Evolutionary conservation across 2,329 filamentous ascomycete genomes (phyloP).

Genomic region (Alternaria novae-zelandiae): DNA sequence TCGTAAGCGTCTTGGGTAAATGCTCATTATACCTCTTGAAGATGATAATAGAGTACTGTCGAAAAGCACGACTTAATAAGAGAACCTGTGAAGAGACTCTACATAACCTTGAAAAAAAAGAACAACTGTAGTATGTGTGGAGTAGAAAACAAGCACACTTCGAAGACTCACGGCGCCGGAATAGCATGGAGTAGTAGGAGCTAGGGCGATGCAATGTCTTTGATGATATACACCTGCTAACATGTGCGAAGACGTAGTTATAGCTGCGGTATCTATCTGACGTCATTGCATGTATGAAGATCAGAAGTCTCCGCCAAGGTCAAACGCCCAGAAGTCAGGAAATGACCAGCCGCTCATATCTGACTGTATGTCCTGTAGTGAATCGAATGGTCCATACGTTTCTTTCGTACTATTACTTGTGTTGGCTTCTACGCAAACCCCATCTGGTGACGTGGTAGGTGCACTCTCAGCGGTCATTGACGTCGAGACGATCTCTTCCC

Average conservation of each 20-base stretch:
- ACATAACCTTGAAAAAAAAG: neutral
- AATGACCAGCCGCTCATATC: slow-evolving; percentile 41
- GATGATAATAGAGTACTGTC: neutral
- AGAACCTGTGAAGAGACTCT: neutral
- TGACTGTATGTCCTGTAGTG: slow-evolving; percentile 36
- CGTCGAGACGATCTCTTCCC: slow-evolving; percentile 1
- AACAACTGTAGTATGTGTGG: neutral
- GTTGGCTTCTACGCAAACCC: slow-evolving; percentile 8
- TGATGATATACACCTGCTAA: neutral
- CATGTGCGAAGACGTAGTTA: neutral
- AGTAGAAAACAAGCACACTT: neutral
- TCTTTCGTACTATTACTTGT: slow-evolving; percentile 8
- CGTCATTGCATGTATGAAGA: neutral
- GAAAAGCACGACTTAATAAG: neutral
- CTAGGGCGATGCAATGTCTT: neutral
- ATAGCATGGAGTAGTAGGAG: neutral
- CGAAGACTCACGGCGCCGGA: neutral
- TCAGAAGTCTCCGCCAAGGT: slow-evolving; percentile 40
- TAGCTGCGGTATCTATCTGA: neutral
- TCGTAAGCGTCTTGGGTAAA: neutral
- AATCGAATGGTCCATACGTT: slow-evolving; percentile 24
- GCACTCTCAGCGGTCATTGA: neutral
- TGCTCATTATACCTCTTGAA: neutral
- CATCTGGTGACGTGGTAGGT: slow-evolving; percentile 11
- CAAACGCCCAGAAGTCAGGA: slow-evolving; percentile 46